Base-by-base conservation (phyloP, 1,139 yeast genomes). In the Taphrina betulina region DNA sequence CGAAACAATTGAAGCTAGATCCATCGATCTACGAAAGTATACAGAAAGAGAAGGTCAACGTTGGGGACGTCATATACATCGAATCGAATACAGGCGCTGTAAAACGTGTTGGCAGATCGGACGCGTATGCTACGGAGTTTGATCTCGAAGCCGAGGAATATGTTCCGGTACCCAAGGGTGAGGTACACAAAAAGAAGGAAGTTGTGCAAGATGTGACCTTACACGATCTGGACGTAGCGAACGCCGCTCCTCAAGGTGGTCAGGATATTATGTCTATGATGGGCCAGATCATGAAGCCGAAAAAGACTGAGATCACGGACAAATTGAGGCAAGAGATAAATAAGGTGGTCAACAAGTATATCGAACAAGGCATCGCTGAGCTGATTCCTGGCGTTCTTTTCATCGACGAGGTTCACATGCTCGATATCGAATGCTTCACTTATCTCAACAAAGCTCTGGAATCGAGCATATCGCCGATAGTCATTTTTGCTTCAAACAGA, bases 51-150 rank as follows among this genome's bases (percentile, higher is more conserved):
- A 81, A 94, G 65, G 95, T 94, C 28, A 79, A 92, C 7, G 83
- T 90, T 44, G 99, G 99, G 57, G 99, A 92, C 71, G 97, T 94
- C 52, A 88, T 92, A 61, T 94, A 92, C 71, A 87, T 94, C 62
- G 99, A 92, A 72, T 86, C 97, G 59, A 92, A 92, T 69, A 92
- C 98, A 2, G 99, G 99, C 37, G 87, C 96, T 2, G 97, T 92
- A 53, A 94, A 92, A 71, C 77, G 98, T 65, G 98, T 94, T 37
- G 99, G 99, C 57, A 80, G 99, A 69, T 86, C 95, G 3, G 98
- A 94, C 70, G 97, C 97, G 0, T 92, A 88, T 68, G 96, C 98
- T 37, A 92, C 98, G 1, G 99, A 92, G 72, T 92, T 90, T 65
- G 99, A 92, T 71, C 77, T 92, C 64, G 98, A 94, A 73, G 96